Base-by-base conservation (phyloP, 495 filamentous ascomycete genomes). In the Geopyxis carbonaria region DNA sequence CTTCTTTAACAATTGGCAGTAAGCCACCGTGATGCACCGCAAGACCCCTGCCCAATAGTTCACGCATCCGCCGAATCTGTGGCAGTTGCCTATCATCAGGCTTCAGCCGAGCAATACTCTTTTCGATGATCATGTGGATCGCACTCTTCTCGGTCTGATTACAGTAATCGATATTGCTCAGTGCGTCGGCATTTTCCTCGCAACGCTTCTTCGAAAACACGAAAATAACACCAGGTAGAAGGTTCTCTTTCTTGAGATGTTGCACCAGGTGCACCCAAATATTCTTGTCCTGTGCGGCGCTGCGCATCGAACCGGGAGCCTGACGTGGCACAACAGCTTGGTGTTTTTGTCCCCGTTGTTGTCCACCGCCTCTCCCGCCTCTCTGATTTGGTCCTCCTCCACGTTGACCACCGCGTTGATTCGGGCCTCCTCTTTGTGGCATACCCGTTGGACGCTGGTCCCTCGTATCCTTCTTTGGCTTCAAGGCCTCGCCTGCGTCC, bases 171-270 rank as follows among this genome's bases (percentile, higher is more conserved):
- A 91, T 77, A 49, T 91, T 94, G 43, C 79, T 84, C 15, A 97
- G 65, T 0, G 89, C 85, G 48, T 95, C 83, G 7, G 91, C 89
- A 55, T 95, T 97, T 52, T 93, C 80, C 56, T 95, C 87, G 50
- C 91, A 95, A 38, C 89, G 67, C 58, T 81, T 92, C 64, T 95
- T 97, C 20, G 87, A 94, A 59, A 97, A 97, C 31, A 97, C 89
- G 58, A 97, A 97, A 43, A 95, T 87, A 59, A 87, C 93, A 29
- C 75, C 82, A 0, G 89, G 89, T 8, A 97, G 66, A 3, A 97
- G 66, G 28, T 72, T 81, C 43, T 82, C 71, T 52, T 92, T 91
- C 50, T 74, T 80, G 36, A 95, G 67, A 61, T 83, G 80, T 48
- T 92, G 80, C 10, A 95, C 81, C 31, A 97, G 65, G 45, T 91